These are phyloP conservation scores for Naegleria gruberi DNA, from an alignment of 208 protist genomes.

Conservation along the genomic window DNA sequence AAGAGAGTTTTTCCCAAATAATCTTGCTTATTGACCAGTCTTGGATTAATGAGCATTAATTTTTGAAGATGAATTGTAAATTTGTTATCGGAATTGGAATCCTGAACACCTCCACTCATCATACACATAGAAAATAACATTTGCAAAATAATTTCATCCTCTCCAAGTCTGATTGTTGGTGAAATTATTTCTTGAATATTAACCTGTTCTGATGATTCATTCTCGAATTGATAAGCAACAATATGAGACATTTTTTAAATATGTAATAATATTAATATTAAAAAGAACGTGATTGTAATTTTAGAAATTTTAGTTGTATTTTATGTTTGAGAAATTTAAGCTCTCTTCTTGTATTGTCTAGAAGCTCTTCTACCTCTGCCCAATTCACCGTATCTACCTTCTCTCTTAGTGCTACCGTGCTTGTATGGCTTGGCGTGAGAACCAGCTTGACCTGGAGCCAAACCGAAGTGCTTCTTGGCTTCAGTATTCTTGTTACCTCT, in stretches of 20 bases:
- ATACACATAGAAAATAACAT: neutral
- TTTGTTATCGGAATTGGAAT: neutral
- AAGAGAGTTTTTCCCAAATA: neutral
- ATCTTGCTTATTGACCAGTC: neutral
- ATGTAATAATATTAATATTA: no score
- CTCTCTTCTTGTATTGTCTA: slow-evolving; percentile 51
- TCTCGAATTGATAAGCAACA: no score
- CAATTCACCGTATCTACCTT: slow-evolving; percentile 79
- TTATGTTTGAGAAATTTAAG: slow-evolving; percentile 3
- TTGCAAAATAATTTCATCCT: neutral
- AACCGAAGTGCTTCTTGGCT: slow-evolving; percentile 97
- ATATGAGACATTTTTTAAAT: no score
- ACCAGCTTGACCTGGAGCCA: slow-evolving; percentile 81
- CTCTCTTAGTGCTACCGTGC: slow-evolving; percentile 37
- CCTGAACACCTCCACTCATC: neutral
- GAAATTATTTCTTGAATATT: neutral
- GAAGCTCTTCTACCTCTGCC: slow-evolving; percentile 64
- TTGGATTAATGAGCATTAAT: neutral
- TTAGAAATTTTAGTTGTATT: neutral
- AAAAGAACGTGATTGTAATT: neutral
- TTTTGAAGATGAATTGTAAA: neutral
- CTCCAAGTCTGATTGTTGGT: neutral
- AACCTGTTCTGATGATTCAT: no score
- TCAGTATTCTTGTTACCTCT: slow-evolving; percentile 85
- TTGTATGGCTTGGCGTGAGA: slow-evolving; percentile 76